Conservation (phyloP, 1,284 basidiomycete species). For the Fomitopsis pinicola region DNA sequence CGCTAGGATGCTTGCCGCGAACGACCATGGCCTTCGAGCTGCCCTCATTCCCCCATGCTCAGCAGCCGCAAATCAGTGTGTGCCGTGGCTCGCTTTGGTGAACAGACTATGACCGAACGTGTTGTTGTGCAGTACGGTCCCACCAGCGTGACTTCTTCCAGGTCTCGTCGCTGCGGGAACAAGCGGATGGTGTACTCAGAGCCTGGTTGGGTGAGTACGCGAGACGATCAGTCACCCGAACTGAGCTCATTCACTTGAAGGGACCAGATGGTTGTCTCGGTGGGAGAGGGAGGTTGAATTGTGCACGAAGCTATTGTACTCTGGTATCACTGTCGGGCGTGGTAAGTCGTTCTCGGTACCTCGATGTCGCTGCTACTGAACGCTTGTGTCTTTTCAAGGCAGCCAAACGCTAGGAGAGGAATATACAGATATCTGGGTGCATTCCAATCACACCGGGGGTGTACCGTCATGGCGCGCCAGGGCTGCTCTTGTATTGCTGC, state of each 20-base stretch:
- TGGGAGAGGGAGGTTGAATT: slow-evolving; percentile 82
- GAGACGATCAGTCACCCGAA: background rate
- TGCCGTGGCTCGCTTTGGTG: slow-evolving; percentile 12
- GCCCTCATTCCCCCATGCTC: slow-evolving; percentile 65
- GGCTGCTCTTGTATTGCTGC: slow-evolving; percentile 58
- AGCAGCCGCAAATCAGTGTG: slow-evolving; percentile 84
- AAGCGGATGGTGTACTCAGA: slow-evolving; percentile 71
- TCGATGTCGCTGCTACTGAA: background rate
- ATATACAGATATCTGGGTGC: slow-evolving; percentile 84
- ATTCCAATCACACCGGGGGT: slow-evolving; percentile 38
- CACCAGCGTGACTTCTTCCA: slow-evolving; percentile 85
- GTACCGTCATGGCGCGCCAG: slow-evolving; percentile 43
- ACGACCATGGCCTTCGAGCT: slow-evolving; percentile 9
- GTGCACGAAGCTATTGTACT: slow-evolving; percentile 68
- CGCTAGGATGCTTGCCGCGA: background rate
- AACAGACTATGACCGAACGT: background rate
- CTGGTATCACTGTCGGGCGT: slow-evolving; percentile 72
- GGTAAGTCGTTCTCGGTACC: slow-evolving; percentile 37
- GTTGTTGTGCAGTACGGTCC: slow-evolving; percentile 60
- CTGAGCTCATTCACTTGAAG: slow-evolving; percentile 33
- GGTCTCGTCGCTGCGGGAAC: slow-evolving; percentile 69
- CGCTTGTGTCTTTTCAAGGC: slow-evolving; percentile 36
- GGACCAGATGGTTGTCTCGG: slow-evolving; percentile 81
- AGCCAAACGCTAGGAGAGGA: slow-evolving; percentile 87
- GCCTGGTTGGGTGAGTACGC: slow-evolving; percentile 67